Evolutionary conservation across 805 yeast species (phyloP).

Genomic region (Starmerella stigmatis): DNA sequence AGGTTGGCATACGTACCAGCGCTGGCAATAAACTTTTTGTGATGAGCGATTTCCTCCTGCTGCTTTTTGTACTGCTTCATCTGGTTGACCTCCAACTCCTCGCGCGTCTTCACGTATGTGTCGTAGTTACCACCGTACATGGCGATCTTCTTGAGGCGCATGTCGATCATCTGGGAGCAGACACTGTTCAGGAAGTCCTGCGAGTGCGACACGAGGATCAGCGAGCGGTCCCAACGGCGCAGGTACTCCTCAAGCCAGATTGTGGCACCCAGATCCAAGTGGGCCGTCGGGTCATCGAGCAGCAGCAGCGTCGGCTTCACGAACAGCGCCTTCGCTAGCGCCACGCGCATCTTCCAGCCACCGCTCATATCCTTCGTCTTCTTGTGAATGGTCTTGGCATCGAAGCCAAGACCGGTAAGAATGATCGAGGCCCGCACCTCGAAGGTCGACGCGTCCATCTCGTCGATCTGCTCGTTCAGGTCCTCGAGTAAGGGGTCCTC

Average conservation of each 20-base stretch:
- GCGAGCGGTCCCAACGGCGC: conserved; percentile 84
- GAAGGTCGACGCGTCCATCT: conserved; percentile 90
- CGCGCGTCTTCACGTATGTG: conserved; percentile 86
- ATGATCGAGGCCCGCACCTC: conserved; percentile 94
- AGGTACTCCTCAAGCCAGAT: conserved; percentile 99
- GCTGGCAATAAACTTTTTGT: conserved; percentile 96
- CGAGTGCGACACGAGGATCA: conserved; percentile 92
- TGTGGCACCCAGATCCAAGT: conserved; percentile 97
- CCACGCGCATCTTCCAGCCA: conserved; percentile 99
- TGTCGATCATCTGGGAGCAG: conserved; percentile 94
- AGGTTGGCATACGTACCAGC: conserved; percentile 99
- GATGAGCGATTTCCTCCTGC: conserved; percentile 97
- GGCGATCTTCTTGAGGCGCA: conserved; percentile 69
- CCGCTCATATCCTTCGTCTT: conserved; percentile 99
- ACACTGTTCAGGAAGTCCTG: conserved; percentile 99
- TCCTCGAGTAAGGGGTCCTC: conserved; percentile 79
- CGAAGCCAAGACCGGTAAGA: conserved; percentile 95
- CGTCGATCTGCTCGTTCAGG: conserved; percentile 88
- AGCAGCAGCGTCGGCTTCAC: conserved; percentile 92
- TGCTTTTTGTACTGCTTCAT: conserved; percentile 95
- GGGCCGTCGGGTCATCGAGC: conserved; percentile 98
- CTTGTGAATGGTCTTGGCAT: conserved; percentile 72
- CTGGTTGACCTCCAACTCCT: conserved; percentile 90
- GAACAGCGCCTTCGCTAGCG: conserved; percentile 92
- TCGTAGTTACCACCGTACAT: conserved; percentile 98